phyloP scores from a whole-genome alignment of 345 rosid genomes.

The Brassica carinata region DNA sequence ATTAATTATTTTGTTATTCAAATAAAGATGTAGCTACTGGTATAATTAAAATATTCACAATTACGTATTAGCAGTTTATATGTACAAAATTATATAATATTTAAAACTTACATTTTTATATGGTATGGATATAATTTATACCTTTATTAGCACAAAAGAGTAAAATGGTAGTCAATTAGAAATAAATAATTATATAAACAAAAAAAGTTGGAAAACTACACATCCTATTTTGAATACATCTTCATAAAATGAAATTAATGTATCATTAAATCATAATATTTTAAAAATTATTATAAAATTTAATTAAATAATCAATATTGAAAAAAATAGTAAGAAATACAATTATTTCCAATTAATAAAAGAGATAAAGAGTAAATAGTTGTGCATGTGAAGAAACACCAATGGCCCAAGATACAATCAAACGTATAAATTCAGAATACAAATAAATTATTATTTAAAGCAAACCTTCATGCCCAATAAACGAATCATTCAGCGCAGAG shows the following conservation, averaged over 20 bases:
- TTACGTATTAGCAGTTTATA: background rate
- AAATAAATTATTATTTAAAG: background rate
- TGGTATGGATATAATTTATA: background rate
- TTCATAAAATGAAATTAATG: background rate
- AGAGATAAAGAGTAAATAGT: slow-evolving; percentile 17
- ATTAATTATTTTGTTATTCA: background rate
- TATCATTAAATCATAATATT: background rate
- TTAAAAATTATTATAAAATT: background rate
- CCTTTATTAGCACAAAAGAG: background rate
- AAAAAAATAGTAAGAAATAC: background rate
- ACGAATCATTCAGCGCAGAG: slow-evolving; percentile 34
- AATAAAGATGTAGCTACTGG: background rate
- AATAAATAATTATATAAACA: background rate
- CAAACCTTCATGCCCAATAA: slow-evolving; percentile 29
- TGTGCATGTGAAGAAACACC: slow-evolving; percentile 40
- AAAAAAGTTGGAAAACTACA: background rate
- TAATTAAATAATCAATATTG: background rate
- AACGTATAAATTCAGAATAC: background rate
- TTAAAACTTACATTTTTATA: too few species aligned
- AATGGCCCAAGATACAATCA: slow-evolving; percentile 30
- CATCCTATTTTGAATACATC: background rate
- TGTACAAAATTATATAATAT: background rate
- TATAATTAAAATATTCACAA: too few species aligned
- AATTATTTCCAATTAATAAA: background rate
- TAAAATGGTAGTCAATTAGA: background rate